Percentiles rank a stretch among this genome's conserved stretches.
Evolutionary conservation across 495 filamentous ascomycete species (phyloP).

Genomic region (Penicillium ucsense): DNA sequence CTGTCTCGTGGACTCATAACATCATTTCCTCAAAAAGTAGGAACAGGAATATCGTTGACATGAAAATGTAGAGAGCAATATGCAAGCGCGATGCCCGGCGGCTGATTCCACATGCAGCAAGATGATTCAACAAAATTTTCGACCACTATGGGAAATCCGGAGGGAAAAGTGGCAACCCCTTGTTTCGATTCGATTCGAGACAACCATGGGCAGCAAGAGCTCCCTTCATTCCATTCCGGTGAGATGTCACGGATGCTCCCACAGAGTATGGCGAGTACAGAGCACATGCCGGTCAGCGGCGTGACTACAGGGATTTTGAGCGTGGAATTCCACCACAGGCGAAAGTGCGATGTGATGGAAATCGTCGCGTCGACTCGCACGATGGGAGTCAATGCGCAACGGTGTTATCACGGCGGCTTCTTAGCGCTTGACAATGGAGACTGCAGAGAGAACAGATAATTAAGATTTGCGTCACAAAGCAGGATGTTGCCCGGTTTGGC

Average conservation of each 20-base stretch:
- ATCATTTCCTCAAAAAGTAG: slow-evolving; percentile 1
- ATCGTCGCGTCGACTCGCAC: slow-evolving; percentile 20
- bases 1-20: slow-evolving; percentile 4
- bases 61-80: slow-evolving; percentile 12
- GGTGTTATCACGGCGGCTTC: slow-evolving; percentile 6
- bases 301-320: slow-evolving; percentile 1
- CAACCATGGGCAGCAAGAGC: too few relatives aligned
- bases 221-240: too few relatives aligned
- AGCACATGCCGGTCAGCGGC: slow-evolving; percentile 16
- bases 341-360: slow-evolving; percentile 19
- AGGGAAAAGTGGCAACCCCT: too few relatives aligned
- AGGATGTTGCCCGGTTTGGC: neutral
- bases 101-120: too few relatives aligned
- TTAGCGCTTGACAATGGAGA: slow-evolving; percentile 94
- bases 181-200: too few relatives aligned
- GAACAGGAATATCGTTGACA: slow-evolving; percentile 1
- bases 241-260: slow-evolving; percentile 19
- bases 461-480: neutral
- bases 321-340: slow-evolving; percentile 19
- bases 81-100: slow-evolving; percentile 3
- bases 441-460: slow-evolving; percentile 35
- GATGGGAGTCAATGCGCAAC: slow-evolving; percentile 17
- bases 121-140: slow-evolving; percentile 3
- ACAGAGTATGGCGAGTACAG: too few relatives aligned
- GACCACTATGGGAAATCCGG: too few relatives aligned